These are phyloP conservation scores for Inga laurina DNA, from an alignment of 306 rosid species.

Conservation along the genomic window DNA sequence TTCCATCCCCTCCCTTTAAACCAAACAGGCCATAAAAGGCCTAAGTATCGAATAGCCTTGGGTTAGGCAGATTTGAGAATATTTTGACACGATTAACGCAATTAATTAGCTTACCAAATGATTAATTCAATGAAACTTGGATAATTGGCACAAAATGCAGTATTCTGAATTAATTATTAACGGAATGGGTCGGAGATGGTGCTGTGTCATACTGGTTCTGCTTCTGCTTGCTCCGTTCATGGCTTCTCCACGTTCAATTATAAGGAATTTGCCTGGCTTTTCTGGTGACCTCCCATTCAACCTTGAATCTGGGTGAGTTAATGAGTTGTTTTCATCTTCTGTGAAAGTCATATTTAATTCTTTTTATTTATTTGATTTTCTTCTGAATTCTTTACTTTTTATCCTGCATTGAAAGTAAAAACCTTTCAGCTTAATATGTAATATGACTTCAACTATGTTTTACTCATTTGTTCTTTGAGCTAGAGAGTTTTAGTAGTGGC, in stretches of 20 bases:
- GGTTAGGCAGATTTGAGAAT: neutral
- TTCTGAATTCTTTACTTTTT: neutral
- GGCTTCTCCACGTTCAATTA: conserved; percentile 3
- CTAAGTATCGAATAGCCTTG: neutral
- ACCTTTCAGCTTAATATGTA: neutral
- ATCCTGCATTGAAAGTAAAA: neutral
- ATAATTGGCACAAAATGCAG: neutral
- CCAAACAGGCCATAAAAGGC: neutral
- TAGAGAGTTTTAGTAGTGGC: neutral
- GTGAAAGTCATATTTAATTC: neutral
- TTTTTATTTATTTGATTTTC: neutral
- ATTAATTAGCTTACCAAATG: neutral
- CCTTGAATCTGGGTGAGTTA: conserved; percentile 16
- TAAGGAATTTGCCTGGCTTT: neutral
- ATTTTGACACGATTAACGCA: neutral
- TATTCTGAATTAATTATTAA: neutral
- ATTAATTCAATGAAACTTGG: neutral
- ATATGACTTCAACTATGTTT: neutral
- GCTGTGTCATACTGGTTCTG: neutral
- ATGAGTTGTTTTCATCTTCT: neutral
- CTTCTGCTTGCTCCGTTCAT: neutral
- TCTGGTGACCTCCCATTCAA: conserved; percentile 15
- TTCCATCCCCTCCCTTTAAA: too few species aligned
- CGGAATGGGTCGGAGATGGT: conserved; percentile 2
- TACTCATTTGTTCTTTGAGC: neutral